Conservation (phyloP, 1,284 basidiomycete genomes). For the Pascua guehoae region DNA sequence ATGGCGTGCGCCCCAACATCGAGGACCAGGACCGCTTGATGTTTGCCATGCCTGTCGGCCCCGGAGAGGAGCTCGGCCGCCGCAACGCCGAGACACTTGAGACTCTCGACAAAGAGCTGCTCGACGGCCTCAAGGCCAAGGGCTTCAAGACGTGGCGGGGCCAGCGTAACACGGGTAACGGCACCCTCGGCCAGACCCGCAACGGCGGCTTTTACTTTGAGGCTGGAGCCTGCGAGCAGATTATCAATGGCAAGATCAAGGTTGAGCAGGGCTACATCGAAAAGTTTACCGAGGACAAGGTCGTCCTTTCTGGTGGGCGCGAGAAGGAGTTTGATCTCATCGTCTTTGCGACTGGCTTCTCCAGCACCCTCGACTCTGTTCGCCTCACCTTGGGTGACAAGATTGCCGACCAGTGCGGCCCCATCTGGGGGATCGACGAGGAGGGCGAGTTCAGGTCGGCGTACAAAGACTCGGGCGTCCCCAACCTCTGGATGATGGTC, state of each 20-base stretch:
- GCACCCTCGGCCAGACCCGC: slow-evolving; percentile 25
- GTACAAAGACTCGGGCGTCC: slow-evolving; percentile 55
- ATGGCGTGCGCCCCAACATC: slow-evolving; percentile 50
- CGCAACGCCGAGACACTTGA: slow-evolving; percentile 18
- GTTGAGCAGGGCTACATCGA: slow-evolving; percentile 54
- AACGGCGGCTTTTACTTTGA: slow-evolving; percentile 43
- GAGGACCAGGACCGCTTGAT: slow-evolving; percentile 54
- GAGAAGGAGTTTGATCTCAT: slow-evolving; percentile 64
- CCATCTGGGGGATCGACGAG: slow-evolving; percentile 58
- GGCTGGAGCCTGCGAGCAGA: slow-evolving; percentile 34
- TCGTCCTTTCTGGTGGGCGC: slow-evolving; percentile 23
- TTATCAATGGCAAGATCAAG: slow-evolving; percentile 52
- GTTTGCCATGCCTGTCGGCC: slow-evolving; percentile 43
- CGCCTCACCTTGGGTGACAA: slow-evolving; percentile 50
- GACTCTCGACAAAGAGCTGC: slow-evolving; percentile 48
- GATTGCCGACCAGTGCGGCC: slow-evolving; percentile 51
- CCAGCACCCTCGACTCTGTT: slow-evolving; percentile 45
- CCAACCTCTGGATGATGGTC: slow-evolving; percentile 59
- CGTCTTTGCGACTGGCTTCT: slow-evolving; percentile 62
- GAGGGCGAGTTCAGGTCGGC: slow-evolving; percentile 59
- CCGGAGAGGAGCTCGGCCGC: slow-evolving; percentile 26
- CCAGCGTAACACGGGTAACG: slow-evolving; percentile 23
- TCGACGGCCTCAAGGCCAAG: slow-evolving; percentile 56
- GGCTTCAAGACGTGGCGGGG: slow-evolving; percentile 50
- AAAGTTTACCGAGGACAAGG: slow-evolving; percentile 25